Evolutionary conservation across 306 rosid genomes (phyloP).

Genomic region (Quercus gilva): DNA sequence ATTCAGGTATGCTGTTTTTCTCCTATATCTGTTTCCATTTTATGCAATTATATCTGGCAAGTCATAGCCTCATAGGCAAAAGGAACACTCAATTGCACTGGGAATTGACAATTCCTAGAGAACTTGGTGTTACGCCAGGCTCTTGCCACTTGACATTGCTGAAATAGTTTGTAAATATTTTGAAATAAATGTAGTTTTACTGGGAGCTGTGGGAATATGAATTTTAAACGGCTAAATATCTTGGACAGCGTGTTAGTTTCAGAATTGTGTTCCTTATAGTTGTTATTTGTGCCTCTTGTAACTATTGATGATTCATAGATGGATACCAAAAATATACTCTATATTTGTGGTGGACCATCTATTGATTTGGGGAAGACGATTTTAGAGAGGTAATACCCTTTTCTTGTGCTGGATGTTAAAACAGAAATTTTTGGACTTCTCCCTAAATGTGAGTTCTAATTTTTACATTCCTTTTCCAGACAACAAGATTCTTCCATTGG

Average conservation of each 20-base stretch:
- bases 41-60: neutral
- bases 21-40: neutral
- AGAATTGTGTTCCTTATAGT: conserved; percentile 7
- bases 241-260: conserved; percentile 2
- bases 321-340: too few relatives aligned
- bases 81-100: neutral
- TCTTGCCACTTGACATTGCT: too few relatives aligned
- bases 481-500: conserved; percentile 72
- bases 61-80: neutral
- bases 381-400: conserved; percentile 53
- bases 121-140: too few relatives aligned
- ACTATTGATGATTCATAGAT: conserved; percentile 2
- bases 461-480: conserved; percentile 31
- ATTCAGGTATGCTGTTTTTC: neutral
- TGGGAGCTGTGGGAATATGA: too few relatives aligned
- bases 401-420: neutral
- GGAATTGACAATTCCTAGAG: too few relatives aligned
- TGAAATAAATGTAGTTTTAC: too few relatives aligned
- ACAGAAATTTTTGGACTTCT: neutral
- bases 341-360: too few relatives aligned
- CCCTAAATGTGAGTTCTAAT: neutral
- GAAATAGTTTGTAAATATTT: too few relatives aligned
- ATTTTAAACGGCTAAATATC: neutral
- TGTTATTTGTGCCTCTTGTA: conserved; percentile 7
- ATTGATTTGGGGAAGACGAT: neutral